phyloP scores from a whole-genome alignment of 2,329 filamentous ascomycete genomes.

The Pestalotiopsis sp. region DNA sequence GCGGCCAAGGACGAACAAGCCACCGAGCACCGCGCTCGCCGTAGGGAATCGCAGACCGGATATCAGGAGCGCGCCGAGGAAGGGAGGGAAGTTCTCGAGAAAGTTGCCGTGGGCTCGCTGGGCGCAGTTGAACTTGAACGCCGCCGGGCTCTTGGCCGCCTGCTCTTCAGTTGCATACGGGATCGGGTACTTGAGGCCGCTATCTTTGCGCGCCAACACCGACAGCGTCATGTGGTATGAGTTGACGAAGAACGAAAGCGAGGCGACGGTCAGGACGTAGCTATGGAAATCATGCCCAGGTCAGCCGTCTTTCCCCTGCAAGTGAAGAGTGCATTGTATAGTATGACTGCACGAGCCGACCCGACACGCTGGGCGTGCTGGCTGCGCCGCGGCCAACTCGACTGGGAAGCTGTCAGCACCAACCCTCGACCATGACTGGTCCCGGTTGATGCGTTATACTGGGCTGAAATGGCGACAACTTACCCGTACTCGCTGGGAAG shows the following conservation, averaged over 20 bases:
- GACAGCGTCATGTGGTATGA: conserved; percentile 50
- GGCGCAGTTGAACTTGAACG: conserved; percentile 61
- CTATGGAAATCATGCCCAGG: conserved; percentile 34
- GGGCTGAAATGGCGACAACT: conserved; percentile 19
- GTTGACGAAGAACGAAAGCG: conserved; percentile 60
- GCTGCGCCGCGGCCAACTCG: background rate
- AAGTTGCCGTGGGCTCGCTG: conserved; percentile 62
- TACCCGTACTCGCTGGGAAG: conserved; percentile 54
- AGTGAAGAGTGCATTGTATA: background rate
- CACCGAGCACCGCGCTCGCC: conserved; percentile 48
- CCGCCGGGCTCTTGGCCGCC: conserved; percentile 54
- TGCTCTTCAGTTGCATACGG: conserved; percentile 56
- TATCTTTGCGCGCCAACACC: conserved; percentile 47
- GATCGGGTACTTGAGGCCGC: conserved; percentile 56
- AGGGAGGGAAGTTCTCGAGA: conserved; percentile 58
- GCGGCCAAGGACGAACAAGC: conserved; percentile 52
- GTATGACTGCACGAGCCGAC: background rate
- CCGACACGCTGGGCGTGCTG: background rate
- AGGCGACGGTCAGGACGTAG: conserved; percentile 60
- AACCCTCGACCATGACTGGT: background rate
- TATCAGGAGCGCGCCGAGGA: conserved; percentile 54
- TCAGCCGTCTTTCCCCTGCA: background rate
- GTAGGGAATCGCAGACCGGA: conserved; percentile 56
- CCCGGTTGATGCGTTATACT: conserved; percentile 2
- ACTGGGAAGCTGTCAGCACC: conserved; percentile 6